Base-by-base conservation (phyloP, 2,329 filamentous ascomycete species). In the Diplocarpon rosae region DNA sequence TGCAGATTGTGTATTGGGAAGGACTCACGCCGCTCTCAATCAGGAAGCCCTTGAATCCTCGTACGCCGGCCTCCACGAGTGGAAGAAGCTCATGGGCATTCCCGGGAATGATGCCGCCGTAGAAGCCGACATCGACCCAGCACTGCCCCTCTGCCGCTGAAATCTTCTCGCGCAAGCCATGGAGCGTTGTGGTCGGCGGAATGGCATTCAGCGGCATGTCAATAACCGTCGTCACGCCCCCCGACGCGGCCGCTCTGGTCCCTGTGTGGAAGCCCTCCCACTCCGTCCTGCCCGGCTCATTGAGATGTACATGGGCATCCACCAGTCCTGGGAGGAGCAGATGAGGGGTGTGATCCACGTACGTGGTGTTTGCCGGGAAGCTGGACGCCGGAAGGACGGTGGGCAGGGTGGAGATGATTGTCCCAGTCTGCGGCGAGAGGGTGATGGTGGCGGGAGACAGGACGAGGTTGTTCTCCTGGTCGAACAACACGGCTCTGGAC, bases 51-150 rank as follows among this genome's bases (percentile, higher is more conserved):
- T 98, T 98, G 73, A 98, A 96, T 11, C 92, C 92, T 52, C 89
- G 75, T 10, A 96, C 90, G 43, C 92, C 92, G 33, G 79, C 83
- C 45, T 85, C 75, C 1, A 96, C 84, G 3, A 98, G 71, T 0
- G 80, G 81, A 56, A 85, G 78, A 44, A 98, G 68, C 58, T 96
- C 80, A 10, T 75, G 65, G 2, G 80, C 76, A 60, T 98, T 98
- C 1, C 90, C 92, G 3, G 92, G 92, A 38, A 98, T 80, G 32
- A 96, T 79, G 28, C 92, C 92, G 20, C 92, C 92, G 62, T 96
- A 96, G 65, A 98, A 96, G 27, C 88, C 92, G n/a, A 96, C 89
- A 58, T 96, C 92, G 20, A 96, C 87, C 90, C 90, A 98, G 66
- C 90, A 95, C 66, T 96, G 83, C 29, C 85, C 87, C 49, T 76